Evolutionary conservation across 2,329 filamentous ascomycete genomes (phyloP), one percentile per base, ranked within the genome.

Genomic region (Aureobasidium namibiae): DNA sequence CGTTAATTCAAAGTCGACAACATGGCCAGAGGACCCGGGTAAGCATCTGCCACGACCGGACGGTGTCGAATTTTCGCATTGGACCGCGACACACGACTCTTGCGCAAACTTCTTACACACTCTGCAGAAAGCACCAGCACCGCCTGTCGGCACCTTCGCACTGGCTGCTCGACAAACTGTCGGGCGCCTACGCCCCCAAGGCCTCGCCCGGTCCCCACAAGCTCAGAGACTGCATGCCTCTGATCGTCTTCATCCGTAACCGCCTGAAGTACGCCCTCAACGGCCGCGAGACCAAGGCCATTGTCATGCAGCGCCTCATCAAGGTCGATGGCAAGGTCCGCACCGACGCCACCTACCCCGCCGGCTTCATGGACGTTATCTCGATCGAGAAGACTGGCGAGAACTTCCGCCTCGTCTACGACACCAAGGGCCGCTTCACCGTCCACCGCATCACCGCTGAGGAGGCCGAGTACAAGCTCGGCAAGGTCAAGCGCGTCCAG

Each of bases 381-480:
- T 83, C 84, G 74, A 95, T 99, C 77, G 94, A 99, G 81, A 99
- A 99, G 90, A 99, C 94, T 63, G 92, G 92, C 87, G 94, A 99
- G 88, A 89, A 96, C 89, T 99, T 99, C 90, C 92, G 94, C 72
- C 90, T 99, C 71, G 83, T 99, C 85, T 99, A 97, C 87, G 94
- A 99, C 80, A 99, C 92, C 88, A 99, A 99, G 89, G 94, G 94
- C 73, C 92, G 94, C 78, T 99, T 97, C 90, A 96, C 94, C 78
- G 92, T 99, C 77, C 94, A 99, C 90, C 90, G 94, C 76, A 97
- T 99, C 82, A 92, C 95, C 79, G 82, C 86, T 70, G 94, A 97
- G 84, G 94, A 99, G 89, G 92, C 92, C 72, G 87, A 94, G 84
- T 99, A 96, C 90, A 99, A 99, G 89, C 85, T 99, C 73, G 92